Evolutionary conservation across 305 asterid species (phyloP), one percentile per base, ranked within the genome.

Genomic region (Caryopteris hybrid): DNA sequence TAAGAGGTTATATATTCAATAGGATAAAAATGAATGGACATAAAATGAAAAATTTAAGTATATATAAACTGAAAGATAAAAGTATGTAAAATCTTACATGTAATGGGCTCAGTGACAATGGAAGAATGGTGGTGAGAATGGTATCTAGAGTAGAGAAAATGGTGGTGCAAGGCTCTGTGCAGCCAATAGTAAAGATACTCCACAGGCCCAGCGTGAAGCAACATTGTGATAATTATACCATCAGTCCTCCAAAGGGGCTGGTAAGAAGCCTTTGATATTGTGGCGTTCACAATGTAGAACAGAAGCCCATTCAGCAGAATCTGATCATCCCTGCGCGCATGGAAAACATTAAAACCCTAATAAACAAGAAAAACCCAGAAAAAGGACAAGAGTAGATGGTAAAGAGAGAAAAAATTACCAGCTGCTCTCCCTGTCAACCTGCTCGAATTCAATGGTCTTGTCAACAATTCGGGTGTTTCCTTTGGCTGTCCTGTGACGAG

Each of bases 321-420:
- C 39, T 91, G 85, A 69, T 88, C 95, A 60, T 91, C 96, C 96
- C 96, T 89, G 84, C 69, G 6, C 3, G n/a, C n/a, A n/a, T n/a
- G n/a, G n/a, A n/a, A n/a, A n/a, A n/a, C n/a, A n/a, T n/a, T n/a
- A n/a, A n/a, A n/a, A n/a, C n/a, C n/a, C n/a, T n/a, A n/a, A n/a
- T n/a, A n/a, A n/a, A n/a, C n/a, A n/a, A n/a, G n/a, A n/a, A n/a
- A n/a, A n/a, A n/a, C n/a, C n/a, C n/a, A n/a, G n/a, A n/a, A n/a
- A n/a, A n/a, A n/a, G n/a, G n/a, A n/a, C n/a, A n/a, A n/a, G 6
- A 12, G 23, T 3, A 22, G 16, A 13, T 14, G 25, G 27, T 16
- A 9, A 2, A 29, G 20, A 7, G 8, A 0, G 4, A 21, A 51
- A 2, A 5, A 1, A 29, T 12, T 17, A 85, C 89, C 93, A 84